These are phyloP conservation scores for Zygosaccharomyces pseudobailii DNA, from an alignment of 1,139 yeast genomes.

Conservation along the genomic window DNA sequence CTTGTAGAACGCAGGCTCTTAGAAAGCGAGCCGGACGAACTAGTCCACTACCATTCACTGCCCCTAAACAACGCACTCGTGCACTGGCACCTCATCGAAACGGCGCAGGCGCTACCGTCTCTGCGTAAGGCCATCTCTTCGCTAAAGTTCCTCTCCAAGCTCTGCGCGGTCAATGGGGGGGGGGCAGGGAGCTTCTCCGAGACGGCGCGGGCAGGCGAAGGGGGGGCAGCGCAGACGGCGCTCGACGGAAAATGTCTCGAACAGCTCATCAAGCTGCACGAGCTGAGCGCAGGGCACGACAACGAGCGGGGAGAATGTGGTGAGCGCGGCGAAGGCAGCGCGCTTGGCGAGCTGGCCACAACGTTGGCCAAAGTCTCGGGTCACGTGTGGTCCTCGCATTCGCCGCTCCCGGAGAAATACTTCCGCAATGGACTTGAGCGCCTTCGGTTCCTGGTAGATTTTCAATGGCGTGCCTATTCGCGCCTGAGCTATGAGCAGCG, in stretches of 20 bases:
- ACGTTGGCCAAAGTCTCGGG: constrained; percentile 21
- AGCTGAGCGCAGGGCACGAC: constrained; percentile 9
- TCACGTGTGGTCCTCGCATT: constrained; percentile 30
- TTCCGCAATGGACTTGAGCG: constrained; percentile 30
- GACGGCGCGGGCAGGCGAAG: neutral
- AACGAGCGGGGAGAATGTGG: neutral
- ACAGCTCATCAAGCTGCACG: constrained; percentile 13
- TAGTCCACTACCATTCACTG: constrained; percentile 13
- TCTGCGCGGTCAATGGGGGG: constrained; percentile 20
- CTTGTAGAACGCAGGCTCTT: constrained; percentile 13
- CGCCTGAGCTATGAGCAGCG: constrained; percentile 25
- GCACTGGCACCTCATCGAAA: constrained; percentile 27
- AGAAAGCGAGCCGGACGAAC: neutral
- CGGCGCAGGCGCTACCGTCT: constrained; percentile 9
- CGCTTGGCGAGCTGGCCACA: constrained; percentile 7
- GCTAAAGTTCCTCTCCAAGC: constrained; percentile 20
- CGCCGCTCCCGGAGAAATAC: constrained; percentile 23
- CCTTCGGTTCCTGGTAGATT: constrained; percentile 29
- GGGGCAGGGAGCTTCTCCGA: constrained; percentile 1
- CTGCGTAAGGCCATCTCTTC: constrained; percentile 22
- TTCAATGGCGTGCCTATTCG: constrained; percentile 25
- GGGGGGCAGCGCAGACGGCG: neutral
- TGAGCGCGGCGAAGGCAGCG: neutral
- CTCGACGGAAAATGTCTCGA: constrained; percentile 16
- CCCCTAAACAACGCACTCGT: constrained; percentile 22